These are phyloP conservation scores for Pyrenophora teres DNA, from an alignment of 2,329 filamentous ascomycete genomes.

Conservation along the genomic window DNA sequence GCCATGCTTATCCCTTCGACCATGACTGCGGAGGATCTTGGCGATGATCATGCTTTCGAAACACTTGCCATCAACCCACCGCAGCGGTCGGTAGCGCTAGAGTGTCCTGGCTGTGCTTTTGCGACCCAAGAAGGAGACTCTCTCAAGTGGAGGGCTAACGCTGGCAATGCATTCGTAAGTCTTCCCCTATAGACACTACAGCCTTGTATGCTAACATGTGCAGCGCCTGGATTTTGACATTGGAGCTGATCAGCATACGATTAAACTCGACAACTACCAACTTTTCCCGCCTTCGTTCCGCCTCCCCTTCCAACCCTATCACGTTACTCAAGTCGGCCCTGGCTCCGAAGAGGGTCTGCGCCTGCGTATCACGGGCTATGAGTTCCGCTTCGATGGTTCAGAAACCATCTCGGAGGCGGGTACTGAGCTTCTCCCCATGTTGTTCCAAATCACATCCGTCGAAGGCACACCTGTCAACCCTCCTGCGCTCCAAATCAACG, in stretches of 20 bases:
- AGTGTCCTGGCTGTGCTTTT: slow-evolving; percentile 43
- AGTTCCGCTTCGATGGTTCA: slow-evolving; percentile 41
- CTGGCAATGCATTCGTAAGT: slow-evolving; percentile 45
- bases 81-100: slow-evolving; percentile 39
- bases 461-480: slow-evolving; percentile 39
- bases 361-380: slow-evolving; percentile 45
- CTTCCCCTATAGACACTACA: neutral
- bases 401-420: slow-evolving; percentile 45
- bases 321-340: slow-evolving; percentile 41
- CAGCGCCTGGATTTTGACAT: slow-evolving; percentile 47
- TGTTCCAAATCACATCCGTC: slow-evolving; percentile 42
- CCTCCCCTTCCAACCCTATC: slow-evolving; percentile 36
- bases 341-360: slow-evolving; percentile 31
- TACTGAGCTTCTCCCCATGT: slow-evolving; percentile 47
- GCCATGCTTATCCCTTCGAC: slow-evolving; percentile 44
- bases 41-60: slow-evolving; percentile 38
- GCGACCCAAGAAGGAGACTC: slow-evolving; percentile 29
- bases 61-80: slow-evolving; percentile 40
- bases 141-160: slow-evolving; percentile 36
- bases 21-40: slow-evolving; percentile 34
- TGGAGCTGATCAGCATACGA: slow-evolving; percentile 35
- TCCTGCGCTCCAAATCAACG: slow-evolving; percentile 43
- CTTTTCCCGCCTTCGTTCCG: slow-evolving; percentile 47
- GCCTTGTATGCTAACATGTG: slow-evolving; percentile 23
- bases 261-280: slow-evolving; percentile 44